Evolutionary conservation across 1,284 basidiomycete genomes (phyloP), one percentile per base, ranked within the genome.

Genomic region (Thelephora terrestris): DNA sequence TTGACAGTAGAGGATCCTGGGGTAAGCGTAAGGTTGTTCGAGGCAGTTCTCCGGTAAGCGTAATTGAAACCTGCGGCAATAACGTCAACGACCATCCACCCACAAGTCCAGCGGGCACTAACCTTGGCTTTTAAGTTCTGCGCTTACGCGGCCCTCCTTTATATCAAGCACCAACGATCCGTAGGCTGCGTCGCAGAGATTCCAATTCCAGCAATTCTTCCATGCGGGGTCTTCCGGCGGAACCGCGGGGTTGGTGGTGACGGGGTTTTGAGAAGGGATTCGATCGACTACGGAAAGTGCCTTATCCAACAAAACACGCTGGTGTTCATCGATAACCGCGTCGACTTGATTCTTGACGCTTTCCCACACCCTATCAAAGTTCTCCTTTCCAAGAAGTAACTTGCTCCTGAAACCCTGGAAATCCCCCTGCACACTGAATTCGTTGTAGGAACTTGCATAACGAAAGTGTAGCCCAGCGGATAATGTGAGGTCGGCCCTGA

Each of bases 141-240:
- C 86, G 52, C 88, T 91, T 39, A 99, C 81, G 39, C 95, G 75
- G 2, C 94, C 93, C 52, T 97, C 93, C 55, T 84, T 85, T 58
- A 99, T 71, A 55, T 95, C 91, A 43, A 99, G 70, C 1, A 97
- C 70, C 37, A 99, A 75, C 16, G 80, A 82, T 2, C 95, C 96
- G 55, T 88, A 95, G 1, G 90, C 85, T 7, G 94, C 95, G 61
- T 99, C 95, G 51, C 94, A 92, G 37, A 96, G 68, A 60, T 95
- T 93, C 93, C 93, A 98, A 66, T 98, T 93, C 95, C 95, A 99
- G 59, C 88, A 92, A 64, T 93, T 98, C 69, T 92, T 98, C 95
- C 93, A 97, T 1, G 88, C 80, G 4, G 85, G 80, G 56, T 93
- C 91, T 61, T 93, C 91, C 14, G 21, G 12, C 14, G 39, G 39